These are phyloP conservation scores for Wickerhamomyces queroliae DNA, from an alignment of 805 yeast genomes.

Conservation along the genomic window DNA sequence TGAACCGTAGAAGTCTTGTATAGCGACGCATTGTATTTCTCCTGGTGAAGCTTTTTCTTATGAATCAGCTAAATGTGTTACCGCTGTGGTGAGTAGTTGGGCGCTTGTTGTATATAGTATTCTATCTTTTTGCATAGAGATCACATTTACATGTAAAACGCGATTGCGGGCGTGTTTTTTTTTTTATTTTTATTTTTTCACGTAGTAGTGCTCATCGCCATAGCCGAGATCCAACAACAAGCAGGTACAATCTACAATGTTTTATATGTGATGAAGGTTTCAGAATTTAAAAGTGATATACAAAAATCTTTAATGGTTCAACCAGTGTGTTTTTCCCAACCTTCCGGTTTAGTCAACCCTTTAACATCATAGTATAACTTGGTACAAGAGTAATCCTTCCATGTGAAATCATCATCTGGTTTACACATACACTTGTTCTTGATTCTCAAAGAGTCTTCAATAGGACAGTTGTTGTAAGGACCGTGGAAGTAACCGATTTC, in stretches of 20 bases:
- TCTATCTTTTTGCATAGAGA: background rate
- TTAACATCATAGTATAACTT: slow-evolving; percentile 52
- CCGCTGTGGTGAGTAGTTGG: background rate
- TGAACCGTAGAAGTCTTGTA: slow-evolving; percentile 15
- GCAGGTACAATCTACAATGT: background rate
- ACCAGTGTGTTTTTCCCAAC: slow-evolving; percentile 59
- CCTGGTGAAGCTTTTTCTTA: too few species aligned
- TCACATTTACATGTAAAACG: too few species aligned
- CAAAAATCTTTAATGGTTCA: slow-evolving; percentile 21
- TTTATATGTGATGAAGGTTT: too few species aligned
- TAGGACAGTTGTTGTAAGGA: slow-evolving; percentile 78
- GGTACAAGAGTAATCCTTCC: slow-evolving; percentile 70
- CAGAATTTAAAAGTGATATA: background rate
- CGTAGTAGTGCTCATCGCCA: background rate
- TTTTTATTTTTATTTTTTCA: too few species aligned
- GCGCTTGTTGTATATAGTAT: background rate
- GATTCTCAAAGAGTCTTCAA: slow-evolving; percentile 53
- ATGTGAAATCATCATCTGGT: slow-evolving; percentile 67
- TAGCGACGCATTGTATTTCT: slow-evolving; percentile 8
- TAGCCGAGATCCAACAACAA: background rate
- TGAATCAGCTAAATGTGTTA: too few species aligned
- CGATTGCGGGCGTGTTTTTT: background rate
- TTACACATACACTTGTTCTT: slow-evolving; percentile 67
- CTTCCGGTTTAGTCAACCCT: slow-evolving; percentile 53
- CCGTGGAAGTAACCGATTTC: slow-evolving; percentile 83